Conservation (phyloP, 2,329 filamentous ascomycete species). For the Pleomassaria siparia region DNA sequence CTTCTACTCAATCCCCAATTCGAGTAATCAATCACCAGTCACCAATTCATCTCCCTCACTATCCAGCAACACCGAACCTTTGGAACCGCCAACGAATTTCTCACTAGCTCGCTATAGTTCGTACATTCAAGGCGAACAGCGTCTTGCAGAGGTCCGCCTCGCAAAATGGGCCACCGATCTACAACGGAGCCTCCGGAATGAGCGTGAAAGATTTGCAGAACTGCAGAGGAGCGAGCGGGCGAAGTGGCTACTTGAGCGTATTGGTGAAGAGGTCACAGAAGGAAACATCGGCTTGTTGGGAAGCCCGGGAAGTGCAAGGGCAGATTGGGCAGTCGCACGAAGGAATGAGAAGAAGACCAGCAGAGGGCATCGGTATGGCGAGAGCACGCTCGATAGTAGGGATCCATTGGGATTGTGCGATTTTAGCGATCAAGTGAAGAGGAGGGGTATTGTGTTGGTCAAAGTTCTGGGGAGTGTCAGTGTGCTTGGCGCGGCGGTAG, state of each 20-base stretch:
- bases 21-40: slow-evolving; percentile 38
- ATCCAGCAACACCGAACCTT: slow-evolving; percentile 24
- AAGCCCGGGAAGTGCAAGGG: slow-evolving; percentile 25
- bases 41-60: slow-evolving; percentile 37
- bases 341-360: slow-evolving; percentile 28
- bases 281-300: slow-evolving; percentile 28
- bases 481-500: slow-evolving; percentile 69
- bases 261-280: slow-evolving; percentile 61
- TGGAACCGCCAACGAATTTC: slow-evolving; percentile 37
- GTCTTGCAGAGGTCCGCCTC: slow-evolving; percentile 67
- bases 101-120: slow-evolving; percentile 51
- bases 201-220: slow-evolving; percentile 68
- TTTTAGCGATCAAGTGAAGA: slow-evolving; percentile 66
- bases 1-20: slow-evolving; percentile 35
- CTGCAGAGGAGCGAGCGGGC: slow-evolving; percentile 63
- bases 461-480: slow-evolving; percentile 75
- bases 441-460: slow-evolving; percentile 66
- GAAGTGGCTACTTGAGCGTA: slow-evolving; percentile 70
- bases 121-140: slow-evolving; percentile 59
- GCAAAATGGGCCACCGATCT: slow-evolving; percentile 82
- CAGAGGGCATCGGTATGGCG: slow-evolving; percentile 26
- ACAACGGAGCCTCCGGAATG: slow-evolving; percentile 72
- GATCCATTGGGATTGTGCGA: slow-evolving; percentile 80
- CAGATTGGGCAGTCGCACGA: slow-evolving; percentile 39
- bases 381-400: slow-evolving; percentile 54